Base-by-base conservation (phyloP, 2,329 filamentous ascomycete genomes). In the Decorospora gaudefroyi region DNA sequence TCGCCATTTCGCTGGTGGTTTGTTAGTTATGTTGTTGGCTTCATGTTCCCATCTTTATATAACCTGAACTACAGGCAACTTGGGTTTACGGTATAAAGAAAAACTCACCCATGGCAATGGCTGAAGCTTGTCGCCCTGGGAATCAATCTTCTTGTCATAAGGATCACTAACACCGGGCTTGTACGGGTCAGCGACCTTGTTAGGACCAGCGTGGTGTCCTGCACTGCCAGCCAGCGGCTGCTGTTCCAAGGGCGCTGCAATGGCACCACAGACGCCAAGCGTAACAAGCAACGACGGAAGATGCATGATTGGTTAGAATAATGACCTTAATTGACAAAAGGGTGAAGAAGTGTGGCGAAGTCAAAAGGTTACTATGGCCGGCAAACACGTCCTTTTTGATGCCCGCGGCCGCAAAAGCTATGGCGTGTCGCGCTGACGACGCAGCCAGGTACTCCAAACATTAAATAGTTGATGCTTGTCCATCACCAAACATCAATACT, bases 71-170 rank as follows among this genome's bases (percentile, higher is more conserved):
- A n/a, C 12, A 6, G 26, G 6, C 10, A 6, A 28, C 9, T 28
- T 28, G n/a, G n/a, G n/a, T n/a, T n/a, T n/a, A n/a, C n/a, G n/a
- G n/a, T 6, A 28, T 28, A 6, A 5, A n/a, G 16, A 31, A 27
- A 36, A 15, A 71, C 71, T 57, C 48, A 73, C 70, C 41, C 66
- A 63, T 44, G 86, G 86, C 40, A 84, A 69, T 17, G 86, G 85
- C 52, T 86, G 78, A n/a, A 86, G 72, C 8, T 77, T 72, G 2
- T 83, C 73, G 9, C 78, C 80, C 29, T 84, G 64, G 4, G 82
- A 68, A 64, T 88, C 85, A 27, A 87, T 69, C 29, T 83, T 80
- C 43, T 72, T 72, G 65, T 88, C 85, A 49, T 82, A 78, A 0
- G 82, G 81, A 55, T 88, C 84, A 35, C 73, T 75, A 59, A 81